Percentiles rank a stretch among this genome's conserved stretches.
phyloP scores from a whole-genome alignment of 2,329 filamentous ascomycete species.

The Aureobasidium sp. region DNA sequence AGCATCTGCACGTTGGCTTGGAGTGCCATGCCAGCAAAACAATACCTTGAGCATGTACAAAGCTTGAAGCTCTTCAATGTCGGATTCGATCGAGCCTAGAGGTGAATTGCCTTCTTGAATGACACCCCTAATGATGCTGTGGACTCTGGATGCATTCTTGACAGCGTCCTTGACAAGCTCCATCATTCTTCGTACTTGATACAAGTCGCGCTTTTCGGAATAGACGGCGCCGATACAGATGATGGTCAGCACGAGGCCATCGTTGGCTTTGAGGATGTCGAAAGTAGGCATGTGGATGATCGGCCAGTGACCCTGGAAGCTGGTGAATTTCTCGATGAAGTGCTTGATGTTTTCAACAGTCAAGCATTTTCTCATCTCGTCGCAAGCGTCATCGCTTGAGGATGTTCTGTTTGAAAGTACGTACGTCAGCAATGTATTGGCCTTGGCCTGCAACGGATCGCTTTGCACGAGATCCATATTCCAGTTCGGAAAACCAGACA shows the following conservation, averaged over 20 bases:
- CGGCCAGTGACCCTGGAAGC: conserved; percentile 67
- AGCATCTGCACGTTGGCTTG: conserved; percentile 55
- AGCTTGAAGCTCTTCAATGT: conserved; percentile 60
- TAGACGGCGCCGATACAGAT: conserved; percentile 69
- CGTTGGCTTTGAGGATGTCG: conserved; percentile 56
- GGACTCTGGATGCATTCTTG: conserved; percentile 47
- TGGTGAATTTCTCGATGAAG: conserved; percentile 62
- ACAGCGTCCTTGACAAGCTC: conserved; percentile 53
- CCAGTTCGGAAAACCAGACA: conserved; percentile 33
- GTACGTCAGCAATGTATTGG: conserved; percentile 39
- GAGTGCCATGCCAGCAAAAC: conserved; percentile 62
- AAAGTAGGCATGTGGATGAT: conserved; percentile 66
- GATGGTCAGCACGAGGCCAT: conserved; percentile 60
- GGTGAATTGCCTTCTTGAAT: conserved; percentile 34
- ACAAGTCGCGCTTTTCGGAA: conserved; percentile 52
- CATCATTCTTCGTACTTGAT: conserved; percentile 60
- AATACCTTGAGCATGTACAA: conserved; percentile 54
- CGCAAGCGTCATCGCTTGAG: conserved; percentile 16
- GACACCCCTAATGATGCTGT: conserved; percentile 34
- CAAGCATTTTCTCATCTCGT: conserved; percentile 40
- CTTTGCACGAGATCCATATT: conserved; percentile 26
- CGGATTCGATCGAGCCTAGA: conserved; percentile 30
- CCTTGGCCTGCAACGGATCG: conserved; percentile 40
- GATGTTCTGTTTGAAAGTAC: conserved; percentile 16
- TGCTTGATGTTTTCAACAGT: conserved; percentile 61